Conservation (phyloP, 257 asterid genomes). For the Solanum clarkiae region DNA sequence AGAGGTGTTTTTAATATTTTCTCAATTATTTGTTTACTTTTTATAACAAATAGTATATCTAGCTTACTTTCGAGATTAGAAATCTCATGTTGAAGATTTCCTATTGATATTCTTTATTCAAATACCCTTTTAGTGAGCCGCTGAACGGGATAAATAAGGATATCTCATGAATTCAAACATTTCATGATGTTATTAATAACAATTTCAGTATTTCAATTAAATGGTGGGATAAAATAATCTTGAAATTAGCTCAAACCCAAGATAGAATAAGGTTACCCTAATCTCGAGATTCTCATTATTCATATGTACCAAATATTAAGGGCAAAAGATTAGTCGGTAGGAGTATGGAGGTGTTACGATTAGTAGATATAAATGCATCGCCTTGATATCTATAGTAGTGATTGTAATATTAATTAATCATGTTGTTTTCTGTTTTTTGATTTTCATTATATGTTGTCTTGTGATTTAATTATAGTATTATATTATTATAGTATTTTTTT, state of each 20-base stretch:
- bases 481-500: neutral
- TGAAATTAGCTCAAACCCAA: neutral
- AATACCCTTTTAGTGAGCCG: neutral
- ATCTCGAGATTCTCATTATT: neutral
- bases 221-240: neutral
- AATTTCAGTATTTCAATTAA: neutral
- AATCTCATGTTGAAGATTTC: neutral
- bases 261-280: neutral
- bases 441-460: neutral
- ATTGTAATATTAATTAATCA: fast-evolving
- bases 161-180: too few species aligned
- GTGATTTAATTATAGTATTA: neutral
- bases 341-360: too few species aligned
- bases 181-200: neutral
- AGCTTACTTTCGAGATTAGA: neutral
- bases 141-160: neutral
- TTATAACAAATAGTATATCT: neutral
- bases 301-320: neutral
- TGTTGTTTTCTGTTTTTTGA: neutral
- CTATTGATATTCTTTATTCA: neutral
- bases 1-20: too few species aligned
- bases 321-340: neutral
- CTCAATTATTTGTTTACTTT: neutral
- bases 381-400: neutral
- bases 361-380: neutral